Conservation (phyloP, 805 yeast genomes). For the Blastobotrys parvus region DNA sequence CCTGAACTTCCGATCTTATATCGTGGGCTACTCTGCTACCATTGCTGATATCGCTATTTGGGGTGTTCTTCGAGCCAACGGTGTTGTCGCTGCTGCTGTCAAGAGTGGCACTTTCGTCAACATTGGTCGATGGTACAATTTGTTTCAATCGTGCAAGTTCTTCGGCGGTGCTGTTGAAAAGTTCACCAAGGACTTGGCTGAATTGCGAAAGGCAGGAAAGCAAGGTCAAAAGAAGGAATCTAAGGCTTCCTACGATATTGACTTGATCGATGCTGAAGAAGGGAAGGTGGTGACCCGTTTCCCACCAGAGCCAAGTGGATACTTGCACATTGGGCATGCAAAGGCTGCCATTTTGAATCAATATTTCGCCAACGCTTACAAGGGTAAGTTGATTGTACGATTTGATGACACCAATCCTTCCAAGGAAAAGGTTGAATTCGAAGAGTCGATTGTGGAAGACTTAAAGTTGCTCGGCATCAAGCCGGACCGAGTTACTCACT, state of each 20-base stretch:
- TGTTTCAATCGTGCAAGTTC: slow-evolving; percentile 55
- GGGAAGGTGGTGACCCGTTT: slow-evolving; percentile 98
- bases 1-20: slow-evolving; percentile 75
- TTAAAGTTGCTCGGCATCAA: slow-evolving; percentile 82
- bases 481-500: slow-evolving; percentile 80
- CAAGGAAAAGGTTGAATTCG: slow-evolving; percentile 91
- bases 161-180: slow-evolving; percentile 65
- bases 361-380: slow-evolving; percentile 90
- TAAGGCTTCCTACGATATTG: slow-evolving; percentile 93
- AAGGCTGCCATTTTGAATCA: slow-evolving; percentile 96
- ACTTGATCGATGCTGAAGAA: slow-evolving; percentile 79
- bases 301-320: slow-evolving; percentile 99
- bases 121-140: slow-evolving; percentile 88
- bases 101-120: slow-evolving; percentile 79
- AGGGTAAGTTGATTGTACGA: slow-evolving; percentile 93
- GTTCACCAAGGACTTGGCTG: slow-evolving; percentile 61
- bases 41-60: slow-evolving; percentile 81
- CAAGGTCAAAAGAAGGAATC: slow-evolving; percentile 72
- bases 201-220: slow-evolving; percentile 63
- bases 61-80: slow-evolving; percentile 92
- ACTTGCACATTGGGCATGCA: slow-evolving; percentile 97
- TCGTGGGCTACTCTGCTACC: slow-evolving; percentile 58
- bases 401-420: slow-evolving; percentile 98
- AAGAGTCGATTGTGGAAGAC: slow-evolving; percentile 90
- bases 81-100: slow-evolving; percentile 83